phyloP scores from a whole-genome alignment of 495 filamentous ascomycete species.

The Apodospora peruviana region DNA sequence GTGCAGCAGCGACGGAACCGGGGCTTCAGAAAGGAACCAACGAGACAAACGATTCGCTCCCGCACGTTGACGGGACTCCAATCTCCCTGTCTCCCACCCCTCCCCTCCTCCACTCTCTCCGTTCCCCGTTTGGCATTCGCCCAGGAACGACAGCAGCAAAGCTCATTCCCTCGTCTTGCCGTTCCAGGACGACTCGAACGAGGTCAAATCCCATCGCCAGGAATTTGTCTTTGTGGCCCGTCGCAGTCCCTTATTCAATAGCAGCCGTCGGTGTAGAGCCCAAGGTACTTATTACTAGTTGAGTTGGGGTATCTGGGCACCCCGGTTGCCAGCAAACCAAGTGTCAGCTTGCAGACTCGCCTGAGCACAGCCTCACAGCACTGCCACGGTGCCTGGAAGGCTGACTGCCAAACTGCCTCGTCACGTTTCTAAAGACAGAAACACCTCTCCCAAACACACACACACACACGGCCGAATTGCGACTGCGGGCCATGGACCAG shows the following conservation, averaged over 20 bases:
- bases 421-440: slow-evolving; percentile 34
- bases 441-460: slow-evolving; percentile 19
- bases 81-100: too few relatives aligned
- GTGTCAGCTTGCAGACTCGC: slow-evolving; percentile 20
- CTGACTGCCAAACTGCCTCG: slow-evolving; percentile 33
- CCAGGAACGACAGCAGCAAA: neutral
- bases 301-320: neutral
- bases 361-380: slow-evolving; percentile 34
- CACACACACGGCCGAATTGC: slow-evolving; percentile 7
- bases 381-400: slow-evolving; percentile 29
- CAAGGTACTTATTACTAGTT: too few relatives aligned
- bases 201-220: neutral
- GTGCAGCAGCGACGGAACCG: too few relatives aligned
- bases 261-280: too few relatives aligned
- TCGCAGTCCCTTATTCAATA: too few relatives aligned
- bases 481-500: slow-evolving; percentile 38
- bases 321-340: slow-evolving; percentile 17
- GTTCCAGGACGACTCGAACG: too few relatives aligned
- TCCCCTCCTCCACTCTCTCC: neutral
- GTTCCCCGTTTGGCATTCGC: neutral
- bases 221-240: neutral
- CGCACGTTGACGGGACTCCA: too few relatives aligned
- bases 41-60: slow-evolving; percentile 2
- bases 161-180: neutral
- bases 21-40: too few relatives aligned